A percentile compares a stretch with the other conserved stretches of the same genome.
Conservation (phyloP, 2,329 filamentous ascomycete genomes). For the Pseudodiploospora longispora region DNA sequence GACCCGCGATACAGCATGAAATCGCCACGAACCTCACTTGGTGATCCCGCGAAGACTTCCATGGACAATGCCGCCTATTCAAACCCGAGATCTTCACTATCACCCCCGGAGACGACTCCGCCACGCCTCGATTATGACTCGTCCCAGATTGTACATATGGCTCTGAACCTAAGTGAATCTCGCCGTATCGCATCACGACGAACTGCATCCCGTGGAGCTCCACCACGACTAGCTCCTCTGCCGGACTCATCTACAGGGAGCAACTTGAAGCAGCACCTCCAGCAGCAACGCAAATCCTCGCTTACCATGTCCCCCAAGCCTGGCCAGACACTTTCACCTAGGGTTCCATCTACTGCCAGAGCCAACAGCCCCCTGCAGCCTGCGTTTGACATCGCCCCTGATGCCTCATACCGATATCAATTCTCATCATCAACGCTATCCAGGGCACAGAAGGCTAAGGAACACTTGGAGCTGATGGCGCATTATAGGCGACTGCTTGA, state of each 20-base stretch:
- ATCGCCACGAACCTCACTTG: slow-evolving; percentile 1
- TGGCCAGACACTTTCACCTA: slow-evolving; percentile 32
- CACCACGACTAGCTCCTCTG: slow-evolving; percentile 42
- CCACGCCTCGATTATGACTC: slow-evolving; percentile 61
- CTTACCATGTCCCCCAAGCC: slow-evolving; percentile 53
- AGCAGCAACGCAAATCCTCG: slow-evolving; percentile 58
- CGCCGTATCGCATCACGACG: slow-evolving; percentile 55
- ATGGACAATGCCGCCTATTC: background rate
- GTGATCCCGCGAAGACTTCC: slow-evolving; percentile 1
- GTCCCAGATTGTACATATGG: slow-evolving; percentile 86
- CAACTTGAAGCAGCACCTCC: slow-evolving; percentile 60
- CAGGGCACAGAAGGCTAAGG: slow-evolving; percentile 75
- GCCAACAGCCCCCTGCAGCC: slow-evolving; percentile 39
- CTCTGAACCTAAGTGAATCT: slow-evolving; percentile 78
- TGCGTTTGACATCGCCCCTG: slow-evolving; percentile 35
- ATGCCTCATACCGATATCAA: slow-evolving; percentile 48
- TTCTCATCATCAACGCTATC: slow-evolving; percentile 75
- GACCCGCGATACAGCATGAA: slow-evolving; percentile 2
- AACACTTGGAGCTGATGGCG: slow-evolving; percentile 75
- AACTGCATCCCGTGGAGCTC: slow-evolving; percentile 43
- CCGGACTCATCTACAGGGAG: slow-evolving; percentile 46
- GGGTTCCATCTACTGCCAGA: slow-evolving; percentile 32
- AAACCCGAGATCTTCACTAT: slow-evolving; percentile 1
- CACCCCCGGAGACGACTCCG: slow-evolving; percentile 10
- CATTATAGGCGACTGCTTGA: slow-evolving; percentile 79